Conservation (phyloP, 1,284 basidiomycete genomes). For the Puccinia triticina region DNA sequence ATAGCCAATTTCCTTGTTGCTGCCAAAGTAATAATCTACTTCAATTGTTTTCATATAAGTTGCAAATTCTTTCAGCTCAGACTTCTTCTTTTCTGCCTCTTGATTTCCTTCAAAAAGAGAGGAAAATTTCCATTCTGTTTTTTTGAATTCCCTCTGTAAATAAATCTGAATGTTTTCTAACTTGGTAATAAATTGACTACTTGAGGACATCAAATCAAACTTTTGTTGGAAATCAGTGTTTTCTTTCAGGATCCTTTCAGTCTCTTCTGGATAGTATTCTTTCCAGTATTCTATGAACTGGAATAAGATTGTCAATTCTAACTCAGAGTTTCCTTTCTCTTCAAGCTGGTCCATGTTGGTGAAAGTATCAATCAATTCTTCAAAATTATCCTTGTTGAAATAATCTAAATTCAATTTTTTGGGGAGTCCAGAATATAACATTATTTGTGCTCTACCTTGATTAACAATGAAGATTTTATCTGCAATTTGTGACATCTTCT, state of each 20-base stretch:
- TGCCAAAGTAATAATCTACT: neutral
- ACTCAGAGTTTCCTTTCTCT: neutral
- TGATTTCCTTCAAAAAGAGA: neutral
- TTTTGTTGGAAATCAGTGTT: neutral
- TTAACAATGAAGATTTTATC: no score
- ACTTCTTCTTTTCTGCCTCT: neutral
- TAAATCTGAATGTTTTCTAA: neutral
- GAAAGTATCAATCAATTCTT: neutral
- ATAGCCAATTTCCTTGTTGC: neutral
- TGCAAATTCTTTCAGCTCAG: neutral
- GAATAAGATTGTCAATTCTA: neutral
- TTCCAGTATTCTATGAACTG: neutral
- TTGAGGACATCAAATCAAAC: neutral
- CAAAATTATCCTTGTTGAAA: no score
- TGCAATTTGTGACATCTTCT: no score
- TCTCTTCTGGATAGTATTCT: neutral
- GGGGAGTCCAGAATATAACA: no score
- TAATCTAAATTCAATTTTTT: no score
- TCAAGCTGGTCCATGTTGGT: neutral
- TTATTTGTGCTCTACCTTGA: no score
- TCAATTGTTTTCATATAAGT: neutral
- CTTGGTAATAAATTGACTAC: neutral
- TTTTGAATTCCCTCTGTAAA: neutral
- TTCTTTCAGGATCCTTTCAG: neutral
- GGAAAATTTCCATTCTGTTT: neutral